Base-by-base conservation (phyloP, 805 yeast species). In the Candida namnaoensis region DNA sequence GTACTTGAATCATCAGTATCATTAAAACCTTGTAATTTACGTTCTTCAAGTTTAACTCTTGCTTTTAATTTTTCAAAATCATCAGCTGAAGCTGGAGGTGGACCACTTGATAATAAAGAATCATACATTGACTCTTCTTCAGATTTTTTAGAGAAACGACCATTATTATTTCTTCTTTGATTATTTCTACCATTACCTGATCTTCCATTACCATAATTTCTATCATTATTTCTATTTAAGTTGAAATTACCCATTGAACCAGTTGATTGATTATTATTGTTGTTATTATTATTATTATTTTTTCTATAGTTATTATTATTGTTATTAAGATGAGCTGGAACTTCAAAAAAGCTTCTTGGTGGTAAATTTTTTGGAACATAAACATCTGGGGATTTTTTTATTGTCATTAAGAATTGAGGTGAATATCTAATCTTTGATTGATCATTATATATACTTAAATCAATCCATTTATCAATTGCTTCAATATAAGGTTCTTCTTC, bases 11-110 rank as follows among this genome's bases (percentile, higher is more conserved):
- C 27, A 33, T 32, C 37, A 12, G 25, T 5, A 3, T 35, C 40
- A 11, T 39, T 41, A n/a, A 43, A 34, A 26, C 64, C 65, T 40
- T 57, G 56, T 41, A 62, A 63, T 36, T 50, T 54, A 41, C 60
- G 60, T 37, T 63, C 68, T 42, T 60, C 52, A 38, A 54, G 62
- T 41, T 57, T 64, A 57, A 65, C 60, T 49, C 57, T 59, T 3
- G 63, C 59, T 45, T 59, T 67, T 64, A 66, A 66, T 28, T 57
- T 49, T 46, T 67, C 73, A 46, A 68, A 68, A 46, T 66, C 72
- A 13, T 56, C 60, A 26, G 60, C 57, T 19, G 19, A 19, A 19
- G 19, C 19, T 19, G 19, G 19, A 19, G 19, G 19, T 19, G 19
- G 19, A 19, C 19, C 19, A 19, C 19, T 19, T 19, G 19, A 19